phyloP scores from a whole-genome alignment of 1,284 basidiomycete genomes.

The Athelia psychrophila region DNA sequence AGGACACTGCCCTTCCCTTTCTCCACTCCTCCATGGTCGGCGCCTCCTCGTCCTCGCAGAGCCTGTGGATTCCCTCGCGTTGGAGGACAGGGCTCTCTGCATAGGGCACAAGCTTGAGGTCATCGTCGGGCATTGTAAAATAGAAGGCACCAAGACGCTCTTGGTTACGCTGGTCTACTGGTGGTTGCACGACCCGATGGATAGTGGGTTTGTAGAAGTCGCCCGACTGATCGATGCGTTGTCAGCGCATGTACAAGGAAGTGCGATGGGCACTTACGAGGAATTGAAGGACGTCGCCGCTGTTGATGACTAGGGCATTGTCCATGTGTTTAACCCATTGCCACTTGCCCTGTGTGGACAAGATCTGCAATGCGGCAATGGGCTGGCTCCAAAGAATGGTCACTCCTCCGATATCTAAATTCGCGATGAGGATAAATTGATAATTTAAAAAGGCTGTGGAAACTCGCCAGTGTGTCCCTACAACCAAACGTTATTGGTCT shows the following conservation, averaged over 20 bases:
- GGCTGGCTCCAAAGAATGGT: constrained; percentile 63
- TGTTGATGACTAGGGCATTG: constrained; percentile 55
- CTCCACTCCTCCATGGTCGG: constrained; percentile 40
- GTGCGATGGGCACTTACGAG: not conserved
- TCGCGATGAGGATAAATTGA: too few relatives aligned
- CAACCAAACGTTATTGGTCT: constrained; percentile 57
- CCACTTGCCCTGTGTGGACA: constrained; percentile 49
- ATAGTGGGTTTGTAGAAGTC: constrained; percentile 44
- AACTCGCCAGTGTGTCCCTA: constrained; percentile 59
- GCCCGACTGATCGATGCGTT: constrained; percentile 31
- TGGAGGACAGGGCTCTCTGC: constrained; percentile 27
- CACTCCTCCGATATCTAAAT: constrained; percentile 54
- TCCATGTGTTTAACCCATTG: constrained; percentile 58
- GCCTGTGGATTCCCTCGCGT: constrained; percentile 26
- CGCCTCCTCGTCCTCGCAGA: constrained; percentile 28
- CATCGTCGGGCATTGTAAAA: constrained; percentile 33
- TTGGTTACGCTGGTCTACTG: constrained; percentile 39
- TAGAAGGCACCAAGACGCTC: constrained; percentile 40
- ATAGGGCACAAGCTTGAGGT: constrained; percentile 27
- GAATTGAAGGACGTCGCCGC: constrained; percentile 31
- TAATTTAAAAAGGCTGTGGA: not conserved
- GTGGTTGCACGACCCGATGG: constrained; percentile 44
- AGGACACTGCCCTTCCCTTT: constrained; percentile 33
- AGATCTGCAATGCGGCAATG: constrained; percentile 55
- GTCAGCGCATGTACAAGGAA: too few relatives aligned